Percentiles rank a stretch among this genome's conserved stretches.
Conservation (phyloP, 2,329 filamentous ascomycete genomes). For the Cladosporium oxysporum region DNA sequence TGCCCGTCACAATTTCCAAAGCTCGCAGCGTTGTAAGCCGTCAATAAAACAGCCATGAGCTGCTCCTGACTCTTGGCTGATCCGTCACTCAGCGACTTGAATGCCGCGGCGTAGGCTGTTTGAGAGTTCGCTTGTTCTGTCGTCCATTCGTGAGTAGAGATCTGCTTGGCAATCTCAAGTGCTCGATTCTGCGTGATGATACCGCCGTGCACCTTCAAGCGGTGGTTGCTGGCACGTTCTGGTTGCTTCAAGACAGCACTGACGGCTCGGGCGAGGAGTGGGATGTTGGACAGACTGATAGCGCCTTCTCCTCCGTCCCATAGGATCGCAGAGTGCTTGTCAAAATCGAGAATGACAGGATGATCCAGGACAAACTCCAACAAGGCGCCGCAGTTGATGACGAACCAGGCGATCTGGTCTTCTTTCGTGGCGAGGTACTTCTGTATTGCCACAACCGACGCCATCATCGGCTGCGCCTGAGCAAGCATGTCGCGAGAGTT, state of each 20-base stretch:
- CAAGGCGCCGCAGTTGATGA: background rate
- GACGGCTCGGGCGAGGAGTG: background rate
- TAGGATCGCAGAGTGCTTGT: background rate
- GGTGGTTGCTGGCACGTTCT: background rate
- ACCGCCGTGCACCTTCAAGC: background rate
- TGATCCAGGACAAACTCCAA: background rate
- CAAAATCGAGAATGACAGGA: background rate
- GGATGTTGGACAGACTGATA: background rate
- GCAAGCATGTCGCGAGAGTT: background rate
- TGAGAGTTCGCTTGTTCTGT: background rate
- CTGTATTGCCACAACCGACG: background rate
- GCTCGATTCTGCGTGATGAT: constrained; percentile 1
- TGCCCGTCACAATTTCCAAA: background rate
- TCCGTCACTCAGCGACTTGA: background rate
- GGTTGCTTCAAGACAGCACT: background rate
- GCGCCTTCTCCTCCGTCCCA: constrained; percentile 1
- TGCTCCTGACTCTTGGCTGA: background rate
- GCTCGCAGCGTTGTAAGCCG: constrained; percentile 1
- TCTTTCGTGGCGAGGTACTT: background rate
- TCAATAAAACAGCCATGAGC: background rate
- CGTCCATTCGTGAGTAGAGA: background rate
- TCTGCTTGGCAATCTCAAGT: background rate
- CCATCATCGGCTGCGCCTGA: background rate
- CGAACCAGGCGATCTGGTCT: background rate
- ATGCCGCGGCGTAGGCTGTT: background rate